Evolutionary conservation across 192 early-diverging fungal genomes (phyloP), one percentile per base, ranked within the genome.

Genomic region (Chytriomyces hyalinus): DNA sequence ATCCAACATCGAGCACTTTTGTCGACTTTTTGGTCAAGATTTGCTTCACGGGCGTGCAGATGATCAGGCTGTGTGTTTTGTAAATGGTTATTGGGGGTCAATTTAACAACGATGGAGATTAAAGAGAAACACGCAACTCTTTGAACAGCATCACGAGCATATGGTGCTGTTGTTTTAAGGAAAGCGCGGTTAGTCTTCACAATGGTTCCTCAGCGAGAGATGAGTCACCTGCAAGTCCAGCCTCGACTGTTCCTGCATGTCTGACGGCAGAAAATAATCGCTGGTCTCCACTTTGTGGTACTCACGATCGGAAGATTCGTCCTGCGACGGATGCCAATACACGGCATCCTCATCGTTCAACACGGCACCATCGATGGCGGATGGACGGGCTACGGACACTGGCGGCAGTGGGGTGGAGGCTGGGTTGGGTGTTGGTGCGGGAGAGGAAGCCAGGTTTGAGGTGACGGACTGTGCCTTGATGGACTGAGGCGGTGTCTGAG

Each of bases 1-100:
- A 75, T 49, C 73, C 73, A 2, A 75, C 73, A 51, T 75, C 73
- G 17, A 75, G 49, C 17, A 75, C 64, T 53, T 75, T 75, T 10
- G 48, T 24, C 15, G 15, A 13, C 20, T 57, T 57, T 20, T 20
- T 13, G 15, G 13, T 57, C 13, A 57, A 1, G 53, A 57, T 20
- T n/a, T 20, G 53, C 2, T 57, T 57, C 53, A 20, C 53, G 53
- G 13, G 15, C 13, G 53, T 13, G 20, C 53, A 57, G 4, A 57
- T 57, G 20, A 57, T 57, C 13, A n/a, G 15, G 53, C 53, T 57
- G 53, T 57, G 15, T 36, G 36, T 2, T 26, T 26, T 0, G 36
- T 36, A 0, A n/a, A n/a, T n/a, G n/a, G n/a, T n/a, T n/a, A n/a
- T n/a, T 36, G 36, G 0, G 24, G 0, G 36, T 36, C 36, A 36